Percentiles rank a stretch among this genome's conserved stretches.
phyloP scores from a whole-genome alignment of 2,329 filamentous ascomycete genomes.

The Blumeria graminis region DNA sequence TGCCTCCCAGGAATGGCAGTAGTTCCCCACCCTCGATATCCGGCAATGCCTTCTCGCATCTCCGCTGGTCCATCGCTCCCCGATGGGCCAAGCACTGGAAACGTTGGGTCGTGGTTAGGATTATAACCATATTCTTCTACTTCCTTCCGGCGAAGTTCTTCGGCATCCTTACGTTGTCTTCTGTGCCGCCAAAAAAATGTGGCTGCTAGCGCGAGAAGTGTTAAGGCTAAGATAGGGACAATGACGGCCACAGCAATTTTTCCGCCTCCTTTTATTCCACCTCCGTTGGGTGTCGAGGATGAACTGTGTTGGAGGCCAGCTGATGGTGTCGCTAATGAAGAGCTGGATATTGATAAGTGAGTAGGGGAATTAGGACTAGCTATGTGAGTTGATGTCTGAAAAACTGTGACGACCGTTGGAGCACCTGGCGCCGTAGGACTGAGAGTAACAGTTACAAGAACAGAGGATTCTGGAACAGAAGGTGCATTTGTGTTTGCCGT shows the following conservation, averaged over 20 bases:
- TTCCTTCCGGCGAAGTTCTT: conserved; percentile 80
- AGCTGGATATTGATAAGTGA: conserved; percentile 9
- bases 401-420: neutral
- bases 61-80: conserved; percentile 30
- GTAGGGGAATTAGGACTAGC: conserved; percentile 3
- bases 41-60: conserved; percentile 56
- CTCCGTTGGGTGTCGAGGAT: conserved; percentile 4
- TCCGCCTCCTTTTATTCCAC: conserved; percentile 29
- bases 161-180: conserved; percentile 61
- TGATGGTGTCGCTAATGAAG: conserved; percentile 9
- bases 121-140: conserved; percentile 96
- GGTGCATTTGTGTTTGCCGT: neutral
- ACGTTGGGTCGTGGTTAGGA: conserved; percentile 78
- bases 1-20: conserved; percentile 54
- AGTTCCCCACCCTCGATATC: conserved; percentile 89
- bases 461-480: neutral
- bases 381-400: conserved; percentile 4
- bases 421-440: neutral
- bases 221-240: conserved; percentile 74
- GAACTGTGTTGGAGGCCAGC: conserved; percentile 5
- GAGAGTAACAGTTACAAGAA: neutral
- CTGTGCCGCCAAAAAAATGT: conserved; percentile 76
- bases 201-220: conserved; percentile 49
- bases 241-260: conserved; percentile 85
- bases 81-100: conserved; percentile 27